Conservation (phyloP, 2,329 filamentous ascomycete genomes). For the Diaporthe destruens region DNA sequence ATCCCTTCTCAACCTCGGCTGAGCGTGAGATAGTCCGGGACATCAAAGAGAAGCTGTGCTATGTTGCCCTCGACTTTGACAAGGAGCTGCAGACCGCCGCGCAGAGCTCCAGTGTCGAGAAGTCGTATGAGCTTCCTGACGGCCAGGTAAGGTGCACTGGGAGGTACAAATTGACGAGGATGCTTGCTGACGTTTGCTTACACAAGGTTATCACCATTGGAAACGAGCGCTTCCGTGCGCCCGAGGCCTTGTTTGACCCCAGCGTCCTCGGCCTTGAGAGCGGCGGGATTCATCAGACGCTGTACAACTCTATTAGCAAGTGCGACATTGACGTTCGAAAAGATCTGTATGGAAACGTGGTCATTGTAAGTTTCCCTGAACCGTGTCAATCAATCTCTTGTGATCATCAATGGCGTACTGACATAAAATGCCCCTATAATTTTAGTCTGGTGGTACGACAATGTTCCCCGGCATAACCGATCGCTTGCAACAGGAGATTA, state of each 20-base stretch:
- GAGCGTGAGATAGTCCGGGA: slow-evolving; percentile 66
- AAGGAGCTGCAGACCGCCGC: slow-evolving; percentile 99
- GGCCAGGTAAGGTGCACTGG: slow-evolving; percentile 67
- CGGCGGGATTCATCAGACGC: slow-evolving; percentile 99
- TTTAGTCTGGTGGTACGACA: slow-evolving; percentile 98
- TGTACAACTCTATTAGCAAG: slow-evolving; percentile 99
- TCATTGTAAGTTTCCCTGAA: slow-evolving; percentile 84
- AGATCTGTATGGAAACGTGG: slow-evolving; percentile 99
- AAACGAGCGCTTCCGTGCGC: slow-evolving; percentile 99
- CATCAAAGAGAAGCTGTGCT: slow-evolving; percentile 99
- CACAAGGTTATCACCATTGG: slow-evolving; percentile 94
- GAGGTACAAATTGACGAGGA: not conserved
- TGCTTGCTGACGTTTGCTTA: not conserved
- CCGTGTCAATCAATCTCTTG: slow-evolving; percentile 4
- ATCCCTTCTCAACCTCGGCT: slow-evolving; percentile 99
- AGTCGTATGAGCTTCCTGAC: slow-evolving; percentile 99
- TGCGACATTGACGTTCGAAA: slow-evolving; percentile 99
- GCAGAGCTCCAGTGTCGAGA: slow-evolving; percentile 98
- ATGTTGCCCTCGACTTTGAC: slow-evolving; percentile 99
- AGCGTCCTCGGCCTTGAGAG: slow-evolving; percentile 97
- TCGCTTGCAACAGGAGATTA: slow-evolving; percentile 99
- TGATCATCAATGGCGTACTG: too few relatives aligned
- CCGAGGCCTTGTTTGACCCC: slow-evolving; percentile 99
- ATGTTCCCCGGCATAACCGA: slow-evolving; percentile 99
- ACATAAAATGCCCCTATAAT: slow-evolving; percentile 25